Conservation (phyloP, 23 red algal genomes). For the Agarophyton chilense region DNA sequence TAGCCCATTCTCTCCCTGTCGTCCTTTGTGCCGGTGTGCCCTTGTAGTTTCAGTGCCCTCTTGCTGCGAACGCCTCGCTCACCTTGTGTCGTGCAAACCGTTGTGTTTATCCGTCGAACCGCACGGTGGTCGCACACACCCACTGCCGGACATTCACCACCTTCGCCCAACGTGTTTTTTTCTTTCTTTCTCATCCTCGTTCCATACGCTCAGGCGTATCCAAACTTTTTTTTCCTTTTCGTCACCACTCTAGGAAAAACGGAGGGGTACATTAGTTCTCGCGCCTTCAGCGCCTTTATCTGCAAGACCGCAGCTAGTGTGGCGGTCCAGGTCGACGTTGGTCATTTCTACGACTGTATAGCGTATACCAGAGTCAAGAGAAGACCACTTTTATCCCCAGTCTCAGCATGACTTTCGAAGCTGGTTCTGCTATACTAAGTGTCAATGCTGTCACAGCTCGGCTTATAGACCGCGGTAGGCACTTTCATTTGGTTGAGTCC, state of each 20-base stretch:
- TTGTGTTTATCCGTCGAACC: too few species aligned
- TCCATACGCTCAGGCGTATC: not conserved
- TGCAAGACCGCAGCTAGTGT: slow-evolving; percentile 58
- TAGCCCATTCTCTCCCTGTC: not conserved
- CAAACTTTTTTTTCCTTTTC: not conserved
- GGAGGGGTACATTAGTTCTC: slow-evolving; percentile 25
- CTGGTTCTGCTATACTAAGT: slow-evolving; percentile 53
- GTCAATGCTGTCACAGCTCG: slow-evolving; percentile 42
- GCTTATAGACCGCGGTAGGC: slow-evolving; percentile 48
- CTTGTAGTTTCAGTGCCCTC: not conserved
- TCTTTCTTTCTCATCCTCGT: not conserved
- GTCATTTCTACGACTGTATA: slow-evolving; percentile 67
- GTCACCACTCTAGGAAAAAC: slow-evolving; percentile 19
- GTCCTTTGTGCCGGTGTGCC: not conserved
- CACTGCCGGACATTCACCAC: not conserved
- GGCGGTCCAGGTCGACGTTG: slow-evolving; percentile 57
- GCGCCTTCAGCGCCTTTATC: slow-evolving; percentile 12
- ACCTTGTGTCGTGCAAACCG: not conserved
- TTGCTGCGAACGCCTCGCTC: not conserved
- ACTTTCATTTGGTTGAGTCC: slow-evolving; percentile 39
- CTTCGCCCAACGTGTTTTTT: not conserved
- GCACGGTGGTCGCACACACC: too few species aligned
- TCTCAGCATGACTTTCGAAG: slow-evolving; percentile 55
- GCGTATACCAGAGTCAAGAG: slow-evolving; percentile 64
- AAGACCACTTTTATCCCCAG: slow-evolving; percentile 20